Conservation (phyloP, 116 monocot species). For the Iris pallida region DNA sequence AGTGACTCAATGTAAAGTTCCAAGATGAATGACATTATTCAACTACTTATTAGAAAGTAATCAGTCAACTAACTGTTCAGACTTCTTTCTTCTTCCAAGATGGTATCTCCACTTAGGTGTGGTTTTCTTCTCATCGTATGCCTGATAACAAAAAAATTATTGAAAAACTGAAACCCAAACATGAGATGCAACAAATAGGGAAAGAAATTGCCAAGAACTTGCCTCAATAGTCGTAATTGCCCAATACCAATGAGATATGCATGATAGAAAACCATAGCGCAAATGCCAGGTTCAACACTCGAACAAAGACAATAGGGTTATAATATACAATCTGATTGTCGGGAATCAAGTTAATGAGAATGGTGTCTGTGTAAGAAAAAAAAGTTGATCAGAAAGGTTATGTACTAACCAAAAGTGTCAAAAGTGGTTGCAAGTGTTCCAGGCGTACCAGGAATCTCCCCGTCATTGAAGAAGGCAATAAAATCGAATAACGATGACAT, state of each 20-base stretch:
- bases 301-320: not conserved
- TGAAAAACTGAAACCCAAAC: not conserved
- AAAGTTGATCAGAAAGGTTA: not conserved
- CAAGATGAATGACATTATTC: too few relatives aligned
- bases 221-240: constrained; percentile 85
- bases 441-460: constrained; percentile 32
- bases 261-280: constrained; percentile 74
- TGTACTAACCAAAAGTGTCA: not conserved
- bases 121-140: constrained; percentile 80
- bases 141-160: constrained; percentile 20
- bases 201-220: constrained; percentile 11
- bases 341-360: not conserved
- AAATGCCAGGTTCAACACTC: constrained; percentile 81
- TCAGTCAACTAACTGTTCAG: constrained; percentile 47
- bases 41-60: too few relatives aligned
- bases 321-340: not conserved
- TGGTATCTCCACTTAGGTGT: constrained; percentile 78
- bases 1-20: too few relatives aligned
- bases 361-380: not conserved
- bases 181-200: not conserved
- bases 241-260: constrained; percentile 74
- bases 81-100: constrained; percentile 78
- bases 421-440: constrained; percentile 6
- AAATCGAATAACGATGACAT: constrained; percentile 68
- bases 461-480: constrained; percentile 82